Evolutionary conservation across 371 early-diverging fungal species (phyloP), one percentile per base, ranked within the genome.

Genomic region (Chytridiales sp.): DNA sequence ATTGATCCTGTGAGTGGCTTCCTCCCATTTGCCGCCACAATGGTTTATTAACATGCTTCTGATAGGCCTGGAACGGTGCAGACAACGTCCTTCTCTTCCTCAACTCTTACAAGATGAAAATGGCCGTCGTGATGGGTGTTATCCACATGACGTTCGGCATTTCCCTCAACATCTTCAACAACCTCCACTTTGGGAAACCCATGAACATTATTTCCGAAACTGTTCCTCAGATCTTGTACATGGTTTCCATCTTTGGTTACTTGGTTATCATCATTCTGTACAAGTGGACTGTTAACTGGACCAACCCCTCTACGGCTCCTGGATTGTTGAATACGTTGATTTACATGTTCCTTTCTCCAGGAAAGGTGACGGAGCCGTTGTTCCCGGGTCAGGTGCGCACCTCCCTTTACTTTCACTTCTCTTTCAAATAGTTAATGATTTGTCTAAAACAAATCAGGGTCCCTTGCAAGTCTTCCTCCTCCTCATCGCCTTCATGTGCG

Each of bases 51-150:
- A 27, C 13, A 50, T 29, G 11, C 41, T 34, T 46, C 35, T 31
- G 11, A 17, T 82, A 89, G 66, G 82, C 89, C 0, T 99, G 99
- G 99, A 94, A 95, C 66, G 89, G 88, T 19, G 80, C 95, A 4
- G 94, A 95, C 39, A 96, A 94, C 77, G 87, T 80, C 61, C 84
- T 96, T 59, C 72, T 94, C 32, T 99, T 99, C 74, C 85, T 90
- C 61, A 99, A 99, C 81, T 96, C 97, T 35, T 95, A 99, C 85
- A 99, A 99, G 84, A 99, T 99, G 99, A 99, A 99, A 75, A 91
- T 94, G 87, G 91, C 97, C 31, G 87, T 99, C 63, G 84, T 99
- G 50, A 68, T 99, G 41, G 99, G 99, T 66, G 97, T 98, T 38
- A 78, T 93, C 58, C 99, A 99, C 69, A 98, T 99, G 99, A 75